phyloP scores from a whole-genome alignment of 2,329 filamentous ascomycete species.

The Cucurbitaria berberidis region DNA sequence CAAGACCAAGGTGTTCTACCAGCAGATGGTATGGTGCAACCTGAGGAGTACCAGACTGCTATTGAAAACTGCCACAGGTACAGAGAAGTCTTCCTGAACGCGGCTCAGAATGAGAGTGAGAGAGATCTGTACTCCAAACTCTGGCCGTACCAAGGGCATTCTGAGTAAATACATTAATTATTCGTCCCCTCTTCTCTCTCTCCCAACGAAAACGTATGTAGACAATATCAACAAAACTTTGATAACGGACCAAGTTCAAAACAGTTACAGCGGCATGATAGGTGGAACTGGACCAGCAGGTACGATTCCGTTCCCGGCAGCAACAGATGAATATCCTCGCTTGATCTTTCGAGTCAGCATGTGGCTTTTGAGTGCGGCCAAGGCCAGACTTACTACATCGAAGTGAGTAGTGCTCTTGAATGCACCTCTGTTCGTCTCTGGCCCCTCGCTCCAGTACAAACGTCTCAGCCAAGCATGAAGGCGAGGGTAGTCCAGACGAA shows the following conservation, averaged over 20 bases:
- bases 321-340: slow-evolving; percentile 34
- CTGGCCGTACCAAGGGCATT: too few relatives aligned
- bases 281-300: slow-evolving; percentile 28
- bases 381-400: slow-evolving; percentile 22
- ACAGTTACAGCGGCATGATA: slow-evolving; percentile 22
- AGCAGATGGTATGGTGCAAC: too few relatives aligned
- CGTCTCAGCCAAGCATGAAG: slow-evolving; percentile 81
- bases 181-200: too few relatives aligned
- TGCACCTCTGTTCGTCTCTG: slow-evolving; percentile 32
- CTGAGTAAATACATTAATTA: too few relatives aligned
- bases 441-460: slow-evolving; percentile 75
- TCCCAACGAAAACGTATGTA: too few relatives aligned
- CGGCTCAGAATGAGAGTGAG: too few relatives aligned
- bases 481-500: slow-evolving; percentile 79
- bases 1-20: too few relatives aligned
- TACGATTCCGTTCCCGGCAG: slow-evolving; percentile 29
- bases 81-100: too few relatives aligned
- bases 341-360: slow-evolving; percentile 33
- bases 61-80: too few relatives aligned
- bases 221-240: neutral
- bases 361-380: neutral
- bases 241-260: neutral
- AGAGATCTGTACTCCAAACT: too few relatives aligned
- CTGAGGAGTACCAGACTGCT: too few relatives aligned
- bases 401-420: slow-evolving; percentile 41